phyloP scores from a whole-genome alignment of 768 basidiomycete species.

The Myochromella boudieri region DNA sequence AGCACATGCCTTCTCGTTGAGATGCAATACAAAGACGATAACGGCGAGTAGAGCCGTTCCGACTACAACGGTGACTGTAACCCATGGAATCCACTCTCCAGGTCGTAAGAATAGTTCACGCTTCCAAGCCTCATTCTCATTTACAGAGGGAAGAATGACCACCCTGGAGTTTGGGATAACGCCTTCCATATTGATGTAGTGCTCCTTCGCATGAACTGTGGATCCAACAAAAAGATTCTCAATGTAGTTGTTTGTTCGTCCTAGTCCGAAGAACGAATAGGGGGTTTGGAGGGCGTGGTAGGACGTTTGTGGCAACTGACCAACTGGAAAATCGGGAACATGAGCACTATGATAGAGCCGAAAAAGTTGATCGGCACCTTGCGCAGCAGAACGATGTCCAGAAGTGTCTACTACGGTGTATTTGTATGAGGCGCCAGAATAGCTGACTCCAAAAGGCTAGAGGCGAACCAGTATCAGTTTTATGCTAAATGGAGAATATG shows the following conservation, averaged over 20 bases:
- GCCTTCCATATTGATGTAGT: constrained; percentile 93
- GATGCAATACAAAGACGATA: constrained; percentile 84
- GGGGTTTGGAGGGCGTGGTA: constrained; percentile 91
- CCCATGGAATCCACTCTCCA: constrained; percentile 98
- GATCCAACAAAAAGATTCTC: constrained; percentile 98
- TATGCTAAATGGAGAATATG: constrained; percentile 2
- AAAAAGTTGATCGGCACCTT: constrained; percentile 49
- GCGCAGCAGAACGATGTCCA: constrained; percentile 85
- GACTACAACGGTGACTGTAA: constrained; percentile 82
- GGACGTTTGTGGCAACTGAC: constrained; percentile 89
- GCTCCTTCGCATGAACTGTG: constrained; percentile 67
- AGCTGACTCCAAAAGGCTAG: constrained; percentile 92
- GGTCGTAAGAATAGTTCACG: constrained; percentile 89
- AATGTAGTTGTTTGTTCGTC: constrained; percentile 98
- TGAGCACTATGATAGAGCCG: constrained; percentile 1
- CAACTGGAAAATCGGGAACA: constrained; percentile 48
- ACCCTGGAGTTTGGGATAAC: constrained; percentile 97
- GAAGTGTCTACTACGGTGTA: constrained; percentile 94
- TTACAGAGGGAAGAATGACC: constrained; percentile 81
- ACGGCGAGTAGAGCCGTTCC: constrained; percentile 72
- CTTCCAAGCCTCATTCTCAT: constrained; percentile 69
- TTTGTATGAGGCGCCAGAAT: constrained; percentile 94
- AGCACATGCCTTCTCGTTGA: constrained; percentile 83
- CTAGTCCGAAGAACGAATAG: constrained; percentile 95
- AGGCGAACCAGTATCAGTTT: constrained; percentile 4